A percentile compares a stretch with the other conserved stretches of the same genome.
These are phyloP conservation scores for Citrullus colocynthis DNA, from an alignment of 306 rosid species.

Conservation along the genomic window DNA sequence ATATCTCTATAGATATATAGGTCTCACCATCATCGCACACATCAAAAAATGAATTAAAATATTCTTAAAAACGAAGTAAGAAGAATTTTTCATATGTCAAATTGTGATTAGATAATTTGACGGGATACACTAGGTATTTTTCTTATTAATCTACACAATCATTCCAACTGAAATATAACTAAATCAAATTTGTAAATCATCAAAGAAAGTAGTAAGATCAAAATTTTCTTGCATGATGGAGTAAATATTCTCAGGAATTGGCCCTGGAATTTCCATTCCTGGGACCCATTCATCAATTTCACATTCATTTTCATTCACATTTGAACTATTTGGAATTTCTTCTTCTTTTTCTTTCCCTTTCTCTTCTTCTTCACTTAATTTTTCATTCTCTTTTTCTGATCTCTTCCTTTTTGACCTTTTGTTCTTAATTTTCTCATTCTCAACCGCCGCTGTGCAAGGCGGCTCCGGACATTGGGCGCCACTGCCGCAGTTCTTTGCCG, in stretches of 20 bases:
- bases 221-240: not conserved
- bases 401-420: not conserved
- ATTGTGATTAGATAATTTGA: too few species aligned
- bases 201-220: not conserved
- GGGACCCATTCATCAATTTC: not conserved
- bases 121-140: too few species aligned
- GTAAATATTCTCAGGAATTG: not conserved
- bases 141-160: too few species aligned
- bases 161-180: too few species aligned
- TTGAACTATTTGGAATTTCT: not conserved
- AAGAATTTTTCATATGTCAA: too few species aligned
- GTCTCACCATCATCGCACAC: too few species aligned
- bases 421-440: not conserved
- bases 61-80: too few species aligned
- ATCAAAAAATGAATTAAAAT: too few species aligned
- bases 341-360: not conserved
- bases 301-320: not conserved
- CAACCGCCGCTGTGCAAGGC: not conserved
- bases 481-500: not conserved
- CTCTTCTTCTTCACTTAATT: too few species aligned
- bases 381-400: not conserved
- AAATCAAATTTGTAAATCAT: not conserved
- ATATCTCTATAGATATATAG: too few species aligned
- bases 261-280: not conserved
- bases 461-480: not conserved